Base-by-base conservation (phyloP, 2,329 filamentous ascomycete species). In the Diaporthe nobilis region DNA sequence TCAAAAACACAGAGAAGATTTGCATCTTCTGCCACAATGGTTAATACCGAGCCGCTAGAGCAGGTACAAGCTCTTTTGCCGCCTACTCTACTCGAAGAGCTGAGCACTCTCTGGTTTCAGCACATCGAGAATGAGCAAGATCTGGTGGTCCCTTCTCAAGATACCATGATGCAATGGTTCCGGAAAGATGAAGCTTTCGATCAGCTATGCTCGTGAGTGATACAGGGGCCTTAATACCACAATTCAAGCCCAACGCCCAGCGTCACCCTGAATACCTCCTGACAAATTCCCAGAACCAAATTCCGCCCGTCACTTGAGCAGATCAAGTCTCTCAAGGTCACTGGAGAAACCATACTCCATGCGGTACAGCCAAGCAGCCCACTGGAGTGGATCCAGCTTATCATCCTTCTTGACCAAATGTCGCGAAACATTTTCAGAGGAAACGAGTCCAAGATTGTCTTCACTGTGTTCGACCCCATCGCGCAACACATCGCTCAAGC, bases 391-490 rank as follows among this genome's bases (percentile, higher is more conserved):
- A 72, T 47, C 70, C 55, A 51, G 12, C 79, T 90, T 4, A 78
- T 88, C 12, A 75, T 91, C 8, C 82, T 91, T 10, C 83, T 91
- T 5, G 89, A 91, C 76, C 89, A 91, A 77, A 84, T 91, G 57
- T 84, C 89, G 0, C 85, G 89, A 2, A 90, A 91, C 76, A 84
- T 88, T 75, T 88, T 85, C 80, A 87, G 89, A 20, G 85, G 82
- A 0, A 83, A 83, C 3, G 82, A 88, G 28, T 80, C 81, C 4
- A 78, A 49, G 20, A 55, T 86, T 1, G 85, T 89, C 4, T 90
- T 89, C 79, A 81, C 74, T 0, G 85, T 87, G 75, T 90, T 89
- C 77, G 89, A 91, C 75, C 85, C 84, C 4, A 82, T 90, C 2
- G 82, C 85, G 0, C 79, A 81, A 39, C 78, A 83, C 2, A 80